Evolutionary conservation across 257 asterid genomes (phyloP).

Genomic region (Jacaranda copaia): DNA sequence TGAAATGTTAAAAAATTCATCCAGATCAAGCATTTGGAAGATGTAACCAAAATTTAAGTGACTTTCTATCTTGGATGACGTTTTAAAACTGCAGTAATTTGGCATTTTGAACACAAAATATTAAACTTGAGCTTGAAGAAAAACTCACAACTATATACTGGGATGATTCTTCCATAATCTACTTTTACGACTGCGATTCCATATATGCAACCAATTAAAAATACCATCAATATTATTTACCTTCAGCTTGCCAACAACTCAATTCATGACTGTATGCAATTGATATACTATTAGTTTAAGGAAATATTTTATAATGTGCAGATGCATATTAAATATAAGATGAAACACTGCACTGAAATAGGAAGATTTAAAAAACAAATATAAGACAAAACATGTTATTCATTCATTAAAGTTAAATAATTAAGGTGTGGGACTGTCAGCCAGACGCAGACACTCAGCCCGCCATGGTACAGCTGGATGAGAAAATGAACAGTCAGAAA

Average conservation of each 20-base stretch:
- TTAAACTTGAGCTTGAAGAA: too few species aligned
- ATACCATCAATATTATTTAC: constrained; percentile 11
- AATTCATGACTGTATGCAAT: constrained; percentile 14
- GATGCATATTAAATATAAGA: too few species aligned
- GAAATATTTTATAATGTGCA: background rate
- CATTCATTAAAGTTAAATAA: constrained; percentile 1
- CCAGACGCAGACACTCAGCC: constrained; percentile 44
- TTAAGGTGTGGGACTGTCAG: constrained; percentile 22
- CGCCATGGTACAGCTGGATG: constrained; percentile 54
- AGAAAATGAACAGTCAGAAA: constrained; percentile 32
- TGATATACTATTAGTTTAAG: background rate
- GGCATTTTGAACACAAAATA: too few species aligned
- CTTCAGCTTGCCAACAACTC: constrained; percentile 15
- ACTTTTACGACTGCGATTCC: background rate
- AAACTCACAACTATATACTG: background rate
- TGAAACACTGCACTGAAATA: too few species aligned
- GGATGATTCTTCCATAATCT: background rate
- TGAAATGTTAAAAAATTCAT: background rate
- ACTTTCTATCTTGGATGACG: background rate
- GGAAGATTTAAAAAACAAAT: background rate
- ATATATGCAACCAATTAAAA: constrained; percentile 21
- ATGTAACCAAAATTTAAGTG: background rate
- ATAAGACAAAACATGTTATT: background rate
- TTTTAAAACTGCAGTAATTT: background rate
- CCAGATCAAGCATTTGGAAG: constrained; percentile 4